Evolutionary conservation across 2,329 filamentous ascomycete species (phyloP), one percentile per base, ranked within the genome.

Genomic region (Alternaria angustiovoidea): DNA sequence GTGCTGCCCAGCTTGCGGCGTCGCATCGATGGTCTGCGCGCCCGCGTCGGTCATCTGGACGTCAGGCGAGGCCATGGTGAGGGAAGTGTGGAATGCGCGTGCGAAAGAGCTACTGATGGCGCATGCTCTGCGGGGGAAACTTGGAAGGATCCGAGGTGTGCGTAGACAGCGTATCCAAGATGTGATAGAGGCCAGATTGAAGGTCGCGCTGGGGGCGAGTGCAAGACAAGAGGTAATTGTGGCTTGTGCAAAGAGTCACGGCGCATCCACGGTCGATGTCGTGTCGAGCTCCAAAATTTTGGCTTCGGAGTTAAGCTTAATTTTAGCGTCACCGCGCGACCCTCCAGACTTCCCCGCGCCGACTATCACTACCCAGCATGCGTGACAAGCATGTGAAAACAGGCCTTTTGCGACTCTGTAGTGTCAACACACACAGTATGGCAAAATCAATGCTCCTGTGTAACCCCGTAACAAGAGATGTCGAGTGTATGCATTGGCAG

Each of bases 1-100:
- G 22, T 51, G 65, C 59, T 78, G 77, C 12, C 70, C 77, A 9
- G 63, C 69, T 43, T 65, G 54, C 7, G 77, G 77, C 3, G 55
- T 52, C 30, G 69, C 67, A 30, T 75, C 68, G 30, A 79, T 74
- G 2, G 68, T 67, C 18, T 66, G 62, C n/a, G 47, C 32, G 16
- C 57, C 41, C 14, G 60, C 26, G 5, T 66, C 65, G 18, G 65
- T 38, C 63, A 66, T 67, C 7, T 62, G 28, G 28, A 62, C 54
- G 38, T 60, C 44, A 41, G 51, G 36, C 51, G 65, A 54, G 28
- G 69, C 52, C 69, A 73, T 73, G 28, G 46, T 58, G 52, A 54
- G 57, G 24, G 67, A 63, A 20, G 30, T 57, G 42, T 71, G 61
- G 52, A 70, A 59, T 42, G 60, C 58, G 63, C 69, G 71, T 46